Conservation (phyloP, 2,329 filamentous ascomycete species). For the Colletotrichum orbiculare region DNA sequence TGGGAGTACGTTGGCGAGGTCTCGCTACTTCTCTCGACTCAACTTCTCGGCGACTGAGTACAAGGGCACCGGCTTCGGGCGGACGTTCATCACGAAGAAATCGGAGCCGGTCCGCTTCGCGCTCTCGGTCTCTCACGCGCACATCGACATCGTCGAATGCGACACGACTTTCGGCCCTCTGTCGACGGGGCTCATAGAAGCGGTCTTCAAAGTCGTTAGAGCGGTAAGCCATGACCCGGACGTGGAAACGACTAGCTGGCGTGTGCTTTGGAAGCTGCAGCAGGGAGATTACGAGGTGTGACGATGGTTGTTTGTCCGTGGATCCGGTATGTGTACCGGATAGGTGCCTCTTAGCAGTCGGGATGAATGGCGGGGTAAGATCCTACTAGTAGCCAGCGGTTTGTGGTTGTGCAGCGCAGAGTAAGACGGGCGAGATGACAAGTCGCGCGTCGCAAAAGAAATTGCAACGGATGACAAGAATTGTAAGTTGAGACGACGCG, state of each 20-base stretch:
- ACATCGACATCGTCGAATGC: conserved; percentile 50
- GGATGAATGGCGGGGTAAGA: conserved; percentile 37
- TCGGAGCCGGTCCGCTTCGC: conserved; percentile 52
- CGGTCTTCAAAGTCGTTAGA: conserved; percentile 38
- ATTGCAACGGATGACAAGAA: background rate
- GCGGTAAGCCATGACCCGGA: conserved; percentile 27
- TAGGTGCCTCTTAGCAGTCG: conserved; percentile 5
- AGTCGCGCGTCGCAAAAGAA: conserved; percentile 21
- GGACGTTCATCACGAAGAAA: conserved; percentile 64
- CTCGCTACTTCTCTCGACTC: conserved; percentile 63
- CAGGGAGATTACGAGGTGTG: conserved; percentile 8
- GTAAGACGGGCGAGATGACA: conserved; percentile 8
- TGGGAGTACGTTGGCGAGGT: conserved; percentile 57
- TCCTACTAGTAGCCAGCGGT: background rate
- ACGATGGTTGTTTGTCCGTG: conserved; percentile 15
- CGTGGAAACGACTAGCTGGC: no score
- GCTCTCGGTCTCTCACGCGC: conserved; percentile 56
- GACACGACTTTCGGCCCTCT: conserved; percentile 39
- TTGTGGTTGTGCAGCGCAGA: conserved; percentile 25
- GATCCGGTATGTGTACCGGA: no score
- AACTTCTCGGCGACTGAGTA: conserved; percentile 65
- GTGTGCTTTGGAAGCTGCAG: background rate
- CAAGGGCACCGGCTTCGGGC: conserved; percentile 63
- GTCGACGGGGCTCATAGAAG: conserved; percentile 43
- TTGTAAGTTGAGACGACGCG: no score